Conservation (phyloP, 129 eudicot species). For the Lonicera japonica region DNA sequence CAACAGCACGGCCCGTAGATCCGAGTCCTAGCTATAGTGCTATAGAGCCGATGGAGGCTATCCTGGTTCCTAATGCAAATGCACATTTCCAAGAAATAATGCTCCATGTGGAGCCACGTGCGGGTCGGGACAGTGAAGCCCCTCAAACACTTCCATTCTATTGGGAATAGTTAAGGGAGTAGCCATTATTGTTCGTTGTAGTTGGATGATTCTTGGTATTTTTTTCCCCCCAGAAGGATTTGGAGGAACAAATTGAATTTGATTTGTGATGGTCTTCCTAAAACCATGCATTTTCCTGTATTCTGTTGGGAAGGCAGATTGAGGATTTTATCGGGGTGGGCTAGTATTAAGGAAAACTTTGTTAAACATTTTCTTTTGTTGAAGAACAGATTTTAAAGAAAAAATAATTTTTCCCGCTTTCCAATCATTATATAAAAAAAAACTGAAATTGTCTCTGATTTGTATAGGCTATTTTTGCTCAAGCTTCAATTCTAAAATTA, state of each 20-base stretch:
- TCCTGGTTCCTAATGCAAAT: slow-evolving; percentile 26
- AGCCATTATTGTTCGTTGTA: neutral
- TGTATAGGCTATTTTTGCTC: no score
- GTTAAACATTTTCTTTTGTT: no score
- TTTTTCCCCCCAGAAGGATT: no score
- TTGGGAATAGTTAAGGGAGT: slow-evolving; percentile 30
- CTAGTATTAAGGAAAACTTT: no score
- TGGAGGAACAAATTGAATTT: no score
- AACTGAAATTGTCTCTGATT: no score
- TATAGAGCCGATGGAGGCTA: slow-evolving; percentile 23
- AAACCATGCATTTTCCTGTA: neutral
- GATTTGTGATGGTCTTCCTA: neutral
- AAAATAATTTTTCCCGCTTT: no score
- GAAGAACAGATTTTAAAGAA: no score
- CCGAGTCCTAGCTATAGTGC: slow-evolving; percentile 24
- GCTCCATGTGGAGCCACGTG: slow-evolving; percentile 25
- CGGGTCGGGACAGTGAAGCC: slow-evolving; percentile 25
- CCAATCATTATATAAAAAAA: no score
- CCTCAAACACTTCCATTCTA: slow-evolving; percentile 54
- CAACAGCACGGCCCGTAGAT: slow-evolving; percentile 23
- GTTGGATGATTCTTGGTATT: neutral
- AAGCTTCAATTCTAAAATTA: no score
- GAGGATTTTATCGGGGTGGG: no score
- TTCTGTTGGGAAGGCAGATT: no score
- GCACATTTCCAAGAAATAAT: slow-evolving; percentile 29